A percentile compares a stretch with the other conserved stretches of the same genome.
phyloP scores from a whole-genome alignment of 192 early-diverging fungal genomes.

The Lunasporangiospora selenospora region DNA sequence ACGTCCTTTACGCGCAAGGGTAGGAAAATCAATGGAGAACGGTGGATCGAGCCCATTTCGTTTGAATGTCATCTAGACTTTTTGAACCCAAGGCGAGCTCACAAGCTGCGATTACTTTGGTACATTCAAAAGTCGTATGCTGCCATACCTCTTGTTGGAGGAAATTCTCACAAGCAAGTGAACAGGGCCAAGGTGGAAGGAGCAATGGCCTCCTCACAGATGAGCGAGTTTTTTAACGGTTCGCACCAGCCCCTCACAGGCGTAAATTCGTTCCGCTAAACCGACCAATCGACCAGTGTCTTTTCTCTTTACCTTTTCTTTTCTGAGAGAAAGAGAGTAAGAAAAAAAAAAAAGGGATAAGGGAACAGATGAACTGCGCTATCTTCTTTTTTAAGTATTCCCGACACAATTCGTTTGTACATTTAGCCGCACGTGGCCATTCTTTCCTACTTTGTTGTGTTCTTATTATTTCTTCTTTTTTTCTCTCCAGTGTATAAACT shows the following conservation, averaged over 20 bases:
- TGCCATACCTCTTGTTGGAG: conserved; percentile 22
- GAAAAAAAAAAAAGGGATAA: background rate
- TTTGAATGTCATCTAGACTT: conserved; percentile 52
- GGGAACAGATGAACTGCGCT: background rate
- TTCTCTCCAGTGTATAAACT: background rate
- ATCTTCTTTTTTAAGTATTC: too few species aligned
- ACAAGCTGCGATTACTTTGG: conserved; percentile 40
- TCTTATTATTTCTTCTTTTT: background rate
- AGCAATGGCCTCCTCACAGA: conserved; percentile 10
- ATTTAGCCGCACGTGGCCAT: too few species aligned
- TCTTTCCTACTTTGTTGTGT: too few species aligned
- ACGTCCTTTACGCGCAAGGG: conserved; percentile 49
- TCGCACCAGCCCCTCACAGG: background rate
- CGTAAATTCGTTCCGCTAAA: conserved; percentile 13
- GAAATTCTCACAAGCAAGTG: conserved; percentile 7
- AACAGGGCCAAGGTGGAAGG: conserved; percentile 41
- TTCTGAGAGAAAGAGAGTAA: background rate
- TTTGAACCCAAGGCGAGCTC: conserved; percentile 50
- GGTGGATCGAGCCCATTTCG: conserved; percentile 43
- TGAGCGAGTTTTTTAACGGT: conserved; percentile 36
- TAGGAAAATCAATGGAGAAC: conserved; percentile 49
- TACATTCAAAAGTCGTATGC: conserved; percentile 41
- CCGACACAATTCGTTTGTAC: too few species aligned
- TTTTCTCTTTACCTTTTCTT: background rate
- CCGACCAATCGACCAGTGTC: too few species aligned